Base-by-base conservation (phyloP, 495 filamentous ascomycete genomes). In the Penicillium daleae region DNA sequence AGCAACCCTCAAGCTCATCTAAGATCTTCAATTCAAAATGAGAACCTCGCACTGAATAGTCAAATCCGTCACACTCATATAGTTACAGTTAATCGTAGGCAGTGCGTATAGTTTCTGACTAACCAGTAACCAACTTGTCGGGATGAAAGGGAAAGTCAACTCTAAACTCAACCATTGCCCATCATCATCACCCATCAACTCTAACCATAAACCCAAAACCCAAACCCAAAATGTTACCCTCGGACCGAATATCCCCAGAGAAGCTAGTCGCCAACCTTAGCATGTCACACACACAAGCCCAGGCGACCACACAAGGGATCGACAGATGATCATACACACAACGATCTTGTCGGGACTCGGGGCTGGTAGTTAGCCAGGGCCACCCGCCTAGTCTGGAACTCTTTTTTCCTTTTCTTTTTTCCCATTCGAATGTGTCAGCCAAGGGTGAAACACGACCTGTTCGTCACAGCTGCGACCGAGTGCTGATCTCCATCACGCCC, bases 391-490 rank as follows among this genome's bases (percentile, higher is more conserved):
- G 46, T 9, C 46, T 50, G 15, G 46, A 50, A 50, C 46, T 50
- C 24, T 27, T 21, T 17, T 50, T 50, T n/a, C 26, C 6, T 29
- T 24, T 22, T 46, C 6, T 13, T 22, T 46, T 19, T 24, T 10
- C 10, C 24, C 24, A 22, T 46, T 24, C 42, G 42, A 12, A 29
- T 59, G 62, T 68, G 62, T 64, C 64, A 64, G 61, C 58, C 27
- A 33, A 29, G 24, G 63, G 42, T 66, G 69, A 69, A 69, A 71
- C 69, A 69, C 65, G 61, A 66, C 59, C 69, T 61, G 69, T 71
- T 72, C 67, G 70, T 72, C 65, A 61, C 65, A 57, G 60, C 57
- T 33, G 37, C 52, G 56, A 44, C 60, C 60, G 49, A 63, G 46
- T 39, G 55, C 54, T 56, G 64, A 66, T 63, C 65, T 49, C 57